phyloP scores from a whole-genome alignment of 208 protist genomes.

The Angomonas deanei region DNA sequence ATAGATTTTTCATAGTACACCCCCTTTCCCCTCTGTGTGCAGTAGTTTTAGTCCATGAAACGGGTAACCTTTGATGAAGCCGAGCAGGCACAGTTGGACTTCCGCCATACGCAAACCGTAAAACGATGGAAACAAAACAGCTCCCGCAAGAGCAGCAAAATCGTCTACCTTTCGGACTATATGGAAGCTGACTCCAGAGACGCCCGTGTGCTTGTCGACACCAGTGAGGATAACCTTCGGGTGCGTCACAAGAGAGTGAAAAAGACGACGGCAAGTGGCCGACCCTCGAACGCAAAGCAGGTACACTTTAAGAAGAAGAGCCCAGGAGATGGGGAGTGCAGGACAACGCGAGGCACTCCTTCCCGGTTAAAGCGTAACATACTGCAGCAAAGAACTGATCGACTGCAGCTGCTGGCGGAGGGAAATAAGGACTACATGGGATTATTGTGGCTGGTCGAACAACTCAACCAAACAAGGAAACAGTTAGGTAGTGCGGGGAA shows the following conservation, averaged over 20 bases:
- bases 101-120: conserved; percentile 14
- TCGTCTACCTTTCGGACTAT: conserved; percentile 16
- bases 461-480: too few relatives aligned
- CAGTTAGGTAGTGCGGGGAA: too few relatives aligned
- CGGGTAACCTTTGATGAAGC: background rate
- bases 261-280: background rate
- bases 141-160: conserved; percentile 8
- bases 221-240: background rate
- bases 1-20: too few relatives aligned
- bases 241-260: background rate
- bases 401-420: background rate
- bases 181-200: background rate
- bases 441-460: too few relatives aligned
- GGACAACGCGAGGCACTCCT: background rate
- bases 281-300: background rate
- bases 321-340: background rate
- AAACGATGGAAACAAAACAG: conserved; percentile 6
- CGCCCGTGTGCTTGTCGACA: background rate
- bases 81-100: background rate
- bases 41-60: background rate
- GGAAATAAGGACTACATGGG: too few relatives aligned
- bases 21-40: too few relatives aligned
- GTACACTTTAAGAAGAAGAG: background rate
- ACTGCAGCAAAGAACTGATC: background rate
- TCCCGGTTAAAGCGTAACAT: background rate